Evolutionary conservation across 2,329 filamentous ascomycete genomes (phyloP).

Genomic region (Pseudocercospora vitis): DNA sequence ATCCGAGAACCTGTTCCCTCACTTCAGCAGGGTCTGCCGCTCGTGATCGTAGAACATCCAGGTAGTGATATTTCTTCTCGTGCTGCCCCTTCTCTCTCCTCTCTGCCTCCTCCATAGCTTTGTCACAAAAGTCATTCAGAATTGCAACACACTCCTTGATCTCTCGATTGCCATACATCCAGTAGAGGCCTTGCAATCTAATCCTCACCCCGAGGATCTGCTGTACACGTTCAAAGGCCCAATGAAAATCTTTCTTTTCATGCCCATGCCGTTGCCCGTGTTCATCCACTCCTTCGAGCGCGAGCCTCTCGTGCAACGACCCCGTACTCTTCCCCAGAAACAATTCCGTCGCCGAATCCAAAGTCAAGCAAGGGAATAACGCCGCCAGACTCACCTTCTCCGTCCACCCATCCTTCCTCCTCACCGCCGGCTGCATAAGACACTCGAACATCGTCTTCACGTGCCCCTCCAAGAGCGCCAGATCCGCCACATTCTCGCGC

Average conservation of each 20-base stretch:
- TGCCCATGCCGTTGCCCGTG: not conserved
- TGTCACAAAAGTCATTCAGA: constrained; percentile 17
- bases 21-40: constrained; percentile 12
- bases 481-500: constrained; percentile 38
- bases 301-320: constrained; percentile 20
- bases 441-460: constrained; percentile 35
- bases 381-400: constrained; percentile 28
- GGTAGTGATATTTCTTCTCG: constrained; percentile 12
- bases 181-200: constrained; percentile 39
- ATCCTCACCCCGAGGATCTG: constrained; percentile 18
- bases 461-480: constrained; percentile 37
- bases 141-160: constrained; percentile 11
- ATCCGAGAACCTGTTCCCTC: constrained; percentile 52
- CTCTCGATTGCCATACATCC: constrained; percentile 29
- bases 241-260: constrained; percentile 13
- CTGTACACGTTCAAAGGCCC: constrained; percentile 12
- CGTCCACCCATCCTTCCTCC: constrained; percentile 34
- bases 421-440: constrained; percentile 20
- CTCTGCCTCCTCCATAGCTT: constrained; percentile 14
- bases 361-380: constrained; percentile 64
- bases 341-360: constrained; percentile 67
- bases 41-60: constrained; percentile 54
- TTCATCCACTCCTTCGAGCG: constrained; percentile 9
- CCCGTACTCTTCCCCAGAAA: constrained; percentile 39
- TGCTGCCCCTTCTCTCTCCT: not conserved